Conservation (phyloP, 306 rosid genomes). For the Fragaria ananassa region DNA sequence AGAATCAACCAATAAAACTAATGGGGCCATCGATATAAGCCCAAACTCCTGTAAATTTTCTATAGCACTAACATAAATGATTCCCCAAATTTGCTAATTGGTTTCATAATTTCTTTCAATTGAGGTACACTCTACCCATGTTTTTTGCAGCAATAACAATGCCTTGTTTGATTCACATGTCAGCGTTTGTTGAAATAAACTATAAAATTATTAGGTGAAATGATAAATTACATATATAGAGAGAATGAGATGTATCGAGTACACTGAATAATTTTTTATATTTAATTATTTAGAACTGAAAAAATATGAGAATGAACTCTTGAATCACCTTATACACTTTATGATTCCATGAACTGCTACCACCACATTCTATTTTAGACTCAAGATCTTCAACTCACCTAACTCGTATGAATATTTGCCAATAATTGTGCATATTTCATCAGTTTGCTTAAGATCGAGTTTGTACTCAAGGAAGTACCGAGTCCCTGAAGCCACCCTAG, state of each 20-base stretch:
- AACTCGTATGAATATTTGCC: too few relatives aligned
- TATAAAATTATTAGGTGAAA: background rate
- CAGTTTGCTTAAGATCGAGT: background rate
- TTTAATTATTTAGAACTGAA: rapidly evolving
- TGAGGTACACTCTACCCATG: background rate
- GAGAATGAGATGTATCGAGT: background rate
- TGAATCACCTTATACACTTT: background rate
- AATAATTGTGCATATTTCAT: background rate
- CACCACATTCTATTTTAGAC: background rate
- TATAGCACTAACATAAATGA: background rate
- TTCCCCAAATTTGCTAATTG: background rate
- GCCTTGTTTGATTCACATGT: background rate
- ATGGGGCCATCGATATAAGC: constrained; percentile 14
- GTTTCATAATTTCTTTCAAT: background rate
- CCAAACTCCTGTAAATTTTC: background rate
- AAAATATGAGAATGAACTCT: background rate
- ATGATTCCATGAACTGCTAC: background rate
- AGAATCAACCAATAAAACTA: constrained; percentile 16
- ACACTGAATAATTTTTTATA: background rate
- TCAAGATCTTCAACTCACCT: background rate
- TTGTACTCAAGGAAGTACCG: background rate
- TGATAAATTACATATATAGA: background rate
- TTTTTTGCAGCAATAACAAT: background rate
- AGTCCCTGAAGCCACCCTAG: too few relatives aligned
- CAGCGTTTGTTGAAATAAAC: background rate